These are phyloP conservation scores for Lolium rigidum DNA, from an alignment of 176 grass and related monocot species.

Conservation along the genomic window DNA sequence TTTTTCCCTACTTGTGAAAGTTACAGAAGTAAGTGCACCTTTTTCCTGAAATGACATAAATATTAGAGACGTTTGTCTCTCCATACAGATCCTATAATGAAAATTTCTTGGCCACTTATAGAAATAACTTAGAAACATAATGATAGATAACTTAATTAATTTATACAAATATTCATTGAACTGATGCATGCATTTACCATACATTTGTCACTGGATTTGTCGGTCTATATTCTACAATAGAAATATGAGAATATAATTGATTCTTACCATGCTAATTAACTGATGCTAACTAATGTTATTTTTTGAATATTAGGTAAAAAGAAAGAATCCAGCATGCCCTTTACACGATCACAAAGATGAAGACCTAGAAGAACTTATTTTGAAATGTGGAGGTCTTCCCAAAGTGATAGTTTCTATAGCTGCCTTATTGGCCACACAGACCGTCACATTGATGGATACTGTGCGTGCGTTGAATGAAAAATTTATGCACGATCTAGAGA, in stretches of 20 bases:
- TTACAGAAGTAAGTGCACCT: not conserved
- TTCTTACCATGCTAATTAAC: not conserved
- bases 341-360: not conserved
- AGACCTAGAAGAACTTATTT: not conserved
- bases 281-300: not conserved
- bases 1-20: not conserved
- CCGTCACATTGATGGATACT: not conserved
- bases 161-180: not conserved
- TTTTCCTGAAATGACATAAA: not conserved
- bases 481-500: constrained; percentile 24
- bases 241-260: not conserved
- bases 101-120: too few relatives aligned
- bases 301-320: not conserved
- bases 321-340: not conserved
- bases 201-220: not conserved
- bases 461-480: not conserved
- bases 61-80: not conserved
- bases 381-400: constrained; percentile 46
- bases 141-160: not conserved
- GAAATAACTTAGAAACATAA: not conserved
- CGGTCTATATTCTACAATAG: not conserved
- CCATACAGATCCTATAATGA: too few relatives aligned
- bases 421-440: not conserved
- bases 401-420: constrained; percentile 47
- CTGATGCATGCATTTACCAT: not conserved